Conservation (phyloP, 345 rosid species). For the Tarenaya hassleriana region DNA sequence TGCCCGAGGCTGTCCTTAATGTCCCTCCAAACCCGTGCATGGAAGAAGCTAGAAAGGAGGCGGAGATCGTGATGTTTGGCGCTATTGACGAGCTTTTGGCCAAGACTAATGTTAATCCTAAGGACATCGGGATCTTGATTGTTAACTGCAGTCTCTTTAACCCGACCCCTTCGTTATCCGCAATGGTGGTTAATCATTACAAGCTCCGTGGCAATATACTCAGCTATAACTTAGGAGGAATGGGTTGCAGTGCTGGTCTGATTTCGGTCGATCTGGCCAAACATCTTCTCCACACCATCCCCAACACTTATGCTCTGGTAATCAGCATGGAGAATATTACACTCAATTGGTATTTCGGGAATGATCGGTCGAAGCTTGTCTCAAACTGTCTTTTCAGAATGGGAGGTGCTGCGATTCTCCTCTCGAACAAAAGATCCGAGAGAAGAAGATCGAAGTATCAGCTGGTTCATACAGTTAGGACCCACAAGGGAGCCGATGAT, state of each 20-base stretch:
- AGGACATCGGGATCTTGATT: too few species aligned
- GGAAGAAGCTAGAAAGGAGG: slow-evolving; percentile 51
- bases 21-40: slow-evolving; percentile 45
- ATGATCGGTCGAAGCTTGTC: slow-evolving; percentile 49
- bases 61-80: slow-evolving; percentile 53
- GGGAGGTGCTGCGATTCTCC: slow-evolving; percentile 54
- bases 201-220: slow-evolving; percentile 51
- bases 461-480: slow-evolving; percentile 47
- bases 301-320: slow-evolving; percentile 48
- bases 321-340: slow-evolving; percentile 51
- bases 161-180: slow-evolving; percentile 54
- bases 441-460: slow-evolving; percentile 44
- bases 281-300: slow-evolving; percentile 39
- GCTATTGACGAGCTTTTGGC: slow-evolving; percentile 48
- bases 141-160: slow-evolving; percentile 56
- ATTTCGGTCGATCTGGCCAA: slow-evolving; percentile 56
- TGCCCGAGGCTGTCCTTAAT: slow-evolving; percentile 46
- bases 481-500: slow-evolving; percentile 53
- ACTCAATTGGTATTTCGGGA: slow-evolving; percentile 54
- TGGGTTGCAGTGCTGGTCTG: slow-evolving; percentile 63
- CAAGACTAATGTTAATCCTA: slow-evolving; percentile 36
- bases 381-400: slow-evolving; percentile 52
- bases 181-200: slow-evolving; percentile 49
- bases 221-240: slow-evolving; percentile 54
- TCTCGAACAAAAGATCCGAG: slow-evolving; percentile 43